Conservation (phyloP, 1,284 basidiomycete genomes). For the Prillingera fragicola region DNA sequence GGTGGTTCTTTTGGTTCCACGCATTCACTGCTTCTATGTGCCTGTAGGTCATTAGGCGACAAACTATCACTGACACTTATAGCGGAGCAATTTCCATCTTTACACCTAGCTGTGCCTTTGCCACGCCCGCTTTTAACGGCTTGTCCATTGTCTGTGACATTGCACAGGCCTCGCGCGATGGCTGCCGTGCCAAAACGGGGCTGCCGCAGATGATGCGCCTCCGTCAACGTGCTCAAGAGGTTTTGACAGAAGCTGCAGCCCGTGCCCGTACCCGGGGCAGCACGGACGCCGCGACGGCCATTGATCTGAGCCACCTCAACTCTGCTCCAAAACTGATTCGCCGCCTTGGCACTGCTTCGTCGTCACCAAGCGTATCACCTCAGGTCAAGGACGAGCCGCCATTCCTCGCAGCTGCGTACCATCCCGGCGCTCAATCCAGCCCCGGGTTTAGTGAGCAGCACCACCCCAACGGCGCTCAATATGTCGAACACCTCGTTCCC, state of each 20-base stretch:
- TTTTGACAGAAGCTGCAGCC: conserved; percentile 9
- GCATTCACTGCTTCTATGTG: conserved; percentile 44
- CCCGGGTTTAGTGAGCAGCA: no score
- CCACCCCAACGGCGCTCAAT: no score
- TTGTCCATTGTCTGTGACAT: conserved; percentile 42
- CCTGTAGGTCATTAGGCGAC: conserved; percentile 25
- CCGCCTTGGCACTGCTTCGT: background rate
- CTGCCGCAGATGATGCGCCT: conserved; percentile 36
- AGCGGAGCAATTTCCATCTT: conserved; percentile 42
- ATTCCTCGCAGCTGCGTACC: no score
- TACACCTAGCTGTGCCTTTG: conserved; percentile 39
- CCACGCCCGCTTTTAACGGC: conserved; percentile 36
- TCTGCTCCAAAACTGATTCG: conserved; percentile 24
- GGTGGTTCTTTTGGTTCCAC: conserved; percentile 49
- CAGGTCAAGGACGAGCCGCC: no score
- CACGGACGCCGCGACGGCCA: conserved; percentile 20
- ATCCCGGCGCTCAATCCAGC: no score
- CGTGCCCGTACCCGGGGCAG: background rate
- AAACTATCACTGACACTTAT: background rate
- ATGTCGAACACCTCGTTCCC: no score
- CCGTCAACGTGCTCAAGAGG: conserved; percentile 31
- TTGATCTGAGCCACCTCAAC: conserved; percentile 37
- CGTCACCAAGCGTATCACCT: background rate
- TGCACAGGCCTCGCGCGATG: conserved; percentile 33
- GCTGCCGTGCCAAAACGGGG: conserved; percentile 42